phyloP scores from a whole-genome alignment of 2,329 filamentous ascomycete genomes.

The Diaporthe sp. region DNA sequence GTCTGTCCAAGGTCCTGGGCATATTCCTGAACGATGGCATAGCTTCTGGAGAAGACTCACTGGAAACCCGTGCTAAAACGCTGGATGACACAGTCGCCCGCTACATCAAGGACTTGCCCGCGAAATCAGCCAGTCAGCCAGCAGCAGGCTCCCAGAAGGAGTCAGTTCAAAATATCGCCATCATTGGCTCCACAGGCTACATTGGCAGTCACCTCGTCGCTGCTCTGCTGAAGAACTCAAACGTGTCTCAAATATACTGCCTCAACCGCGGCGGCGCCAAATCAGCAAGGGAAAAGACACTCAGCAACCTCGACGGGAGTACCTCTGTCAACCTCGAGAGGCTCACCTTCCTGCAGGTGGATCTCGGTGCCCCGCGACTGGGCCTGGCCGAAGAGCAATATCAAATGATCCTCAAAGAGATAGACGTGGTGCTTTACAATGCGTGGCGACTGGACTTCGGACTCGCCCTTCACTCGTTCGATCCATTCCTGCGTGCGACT shows the following conservation, averaged over 20 bases:
- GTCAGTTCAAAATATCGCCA: background rate
- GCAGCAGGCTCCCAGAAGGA: background rate
- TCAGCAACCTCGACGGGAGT: constrained; percentile 4
- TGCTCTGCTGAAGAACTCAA: background rate
- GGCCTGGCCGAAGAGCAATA: constrained; percentile 1
- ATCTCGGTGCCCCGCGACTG: constrained; percentile 8
- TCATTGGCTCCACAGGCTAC: constrained; percentile 33
- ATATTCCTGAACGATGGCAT: constrained; percentile 4
- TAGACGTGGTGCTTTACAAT: constrained; percentile 45
- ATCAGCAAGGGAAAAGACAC: background rate
- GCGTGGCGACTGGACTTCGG: constrained; percentile 47
- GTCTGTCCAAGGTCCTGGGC: background rate
- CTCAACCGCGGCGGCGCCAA: constrained; percentile 9
- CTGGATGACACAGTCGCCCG: constrained; percentile 9
- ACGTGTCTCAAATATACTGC: constrained; percentile 13
- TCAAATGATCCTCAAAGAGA: constrained; percentile 10
- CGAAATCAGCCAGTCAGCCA: background rate
- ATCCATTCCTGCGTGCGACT: constrained; percentile 41
- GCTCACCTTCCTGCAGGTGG: background rate
- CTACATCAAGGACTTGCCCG: background rate
- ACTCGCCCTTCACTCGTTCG: constrained; percentile 44
- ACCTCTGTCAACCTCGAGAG: background rate
- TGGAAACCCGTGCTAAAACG: background rate
- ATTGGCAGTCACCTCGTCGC: constrained; percentile 11
- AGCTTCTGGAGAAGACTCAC: background rate